A percentile compares a stretch with the other conserved stretches of the same genome.
Evolutionary conservation across 768 basidiomycete species (phyloP).

Genomic region (Arthromyces matolae): DNA sequence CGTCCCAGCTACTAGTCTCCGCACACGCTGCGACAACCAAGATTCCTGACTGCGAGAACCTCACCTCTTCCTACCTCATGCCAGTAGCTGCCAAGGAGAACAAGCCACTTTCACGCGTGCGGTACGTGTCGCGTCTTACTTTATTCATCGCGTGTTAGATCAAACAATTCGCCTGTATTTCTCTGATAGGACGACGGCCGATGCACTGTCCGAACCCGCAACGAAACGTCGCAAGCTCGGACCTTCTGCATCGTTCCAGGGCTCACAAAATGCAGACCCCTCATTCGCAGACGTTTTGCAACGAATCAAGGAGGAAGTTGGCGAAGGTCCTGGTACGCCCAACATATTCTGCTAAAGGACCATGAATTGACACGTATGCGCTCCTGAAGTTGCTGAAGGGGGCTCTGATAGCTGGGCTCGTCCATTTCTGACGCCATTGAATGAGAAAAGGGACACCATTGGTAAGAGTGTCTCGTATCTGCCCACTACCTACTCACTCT

Average conservation of each 20-base stretch:
- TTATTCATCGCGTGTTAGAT: constrained; percentile 18
- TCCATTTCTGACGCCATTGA: constrained; percentile 50
- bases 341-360: neutral
- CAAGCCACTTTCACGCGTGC: constrained; percentile 25
- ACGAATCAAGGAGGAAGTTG: constrained; percentile 51
- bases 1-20: too few species aligned
- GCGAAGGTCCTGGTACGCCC: constrained; percentile 39
- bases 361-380: neutral
- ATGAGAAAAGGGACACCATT: constrained; percentile 63
- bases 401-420: constrained; percentile 75
- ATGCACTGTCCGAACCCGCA: constrained; percentile 34
- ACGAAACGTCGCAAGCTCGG: constrained; percentile 54
- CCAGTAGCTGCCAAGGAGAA: constrained; percentile 26
- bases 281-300: constrained; percentile 67
- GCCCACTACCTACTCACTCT: neutral
- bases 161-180: constrained; percentile 9
- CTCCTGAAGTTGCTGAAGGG: constrained; percentile 60
- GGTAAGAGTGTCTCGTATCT: constrained; percentile 39
- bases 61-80: constrained; percentile 4
- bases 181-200: constrained; percentile 19
- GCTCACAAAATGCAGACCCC: constrained; percentile 39
- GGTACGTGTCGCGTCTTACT: constrained; percentile 21
- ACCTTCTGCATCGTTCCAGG: constrained; percentile 32
- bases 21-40: too few species aligned
- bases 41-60: too few species aligned